Percentiles rank a stretch among this genome's conserved stretches.
phyloP scores from a whole-genome alignment of 2,329 filamentous ascomycete species.

The Helicocarpus griseus region DNA sequence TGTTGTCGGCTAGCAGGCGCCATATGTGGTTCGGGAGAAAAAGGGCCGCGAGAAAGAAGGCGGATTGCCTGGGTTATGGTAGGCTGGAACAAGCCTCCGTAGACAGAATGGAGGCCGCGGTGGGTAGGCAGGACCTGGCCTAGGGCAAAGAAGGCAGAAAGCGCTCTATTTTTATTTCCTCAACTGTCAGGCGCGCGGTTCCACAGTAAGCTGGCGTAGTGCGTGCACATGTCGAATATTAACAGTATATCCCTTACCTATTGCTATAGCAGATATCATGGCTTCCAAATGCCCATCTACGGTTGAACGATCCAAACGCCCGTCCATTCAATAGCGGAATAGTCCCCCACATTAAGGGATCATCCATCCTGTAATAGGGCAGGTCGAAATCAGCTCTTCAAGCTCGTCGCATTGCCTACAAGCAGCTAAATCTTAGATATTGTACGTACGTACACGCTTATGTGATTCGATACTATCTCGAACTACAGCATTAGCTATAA shows the following conservation, averaged over 20 bases:
- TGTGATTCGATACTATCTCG: conserved; percentile 68
- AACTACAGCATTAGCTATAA: conserved; percentile 4
- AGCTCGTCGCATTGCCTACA: conserved; percentile 6
- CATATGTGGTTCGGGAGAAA: conserved; percentile 39
- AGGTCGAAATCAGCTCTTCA: conserved; percentile 19
- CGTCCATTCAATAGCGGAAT: conserved; percentile 66
- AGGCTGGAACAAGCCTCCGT: conserved; percentile 82
- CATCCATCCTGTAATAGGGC: conserved; percentile 59
- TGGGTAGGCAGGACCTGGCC: conserved; percentile 90
- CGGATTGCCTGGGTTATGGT: conserved; percentile 79
- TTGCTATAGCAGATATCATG: conserved; percentile 94
- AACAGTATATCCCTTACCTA: conserved; percentile 48
- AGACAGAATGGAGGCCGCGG: conserved; percentile 63
- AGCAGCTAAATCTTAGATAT: conserved; percentile 15
- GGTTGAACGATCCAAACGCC: conserved; percentile 53
- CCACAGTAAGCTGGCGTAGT: neutral
- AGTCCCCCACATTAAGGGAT: conserved; percentile 88
- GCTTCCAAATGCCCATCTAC: conserved; percentile 82
- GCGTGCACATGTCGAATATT: neutral
- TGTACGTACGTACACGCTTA: conserved; percentile 65
- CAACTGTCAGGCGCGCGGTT: neutral
- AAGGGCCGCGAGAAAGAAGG: conserved; percentile 62
- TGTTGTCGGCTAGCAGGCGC: conserved; percentile 25
- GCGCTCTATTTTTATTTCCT: conserved; percentile 39
- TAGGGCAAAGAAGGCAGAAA: conserved; percentile 71